Evolutionary conservation across 345 rosid species (phyloP).

Genomic region (Erucastrum elatum): DNA sequence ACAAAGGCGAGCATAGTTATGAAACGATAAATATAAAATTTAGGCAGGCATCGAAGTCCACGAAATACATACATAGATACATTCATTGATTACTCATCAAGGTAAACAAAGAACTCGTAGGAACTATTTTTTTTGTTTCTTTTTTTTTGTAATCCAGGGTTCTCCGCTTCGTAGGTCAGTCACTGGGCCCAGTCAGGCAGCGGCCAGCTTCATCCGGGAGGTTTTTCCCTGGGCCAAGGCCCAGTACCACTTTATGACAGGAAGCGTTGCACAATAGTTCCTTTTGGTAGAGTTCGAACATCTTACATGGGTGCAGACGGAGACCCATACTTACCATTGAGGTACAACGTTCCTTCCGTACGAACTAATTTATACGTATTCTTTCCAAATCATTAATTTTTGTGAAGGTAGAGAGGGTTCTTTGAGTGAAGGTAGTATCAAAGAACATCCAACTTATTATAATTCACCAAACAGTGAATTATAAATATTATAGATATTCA

Average conservation of each 20-base stretch:
- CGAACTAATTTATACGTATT: background rate
- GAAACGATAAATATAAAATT: background rate
- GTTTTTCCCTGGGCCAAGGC: too few species aligned
- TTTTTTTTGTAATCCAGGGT: too few species aligned
- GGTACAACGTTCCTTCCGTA: too few species aligned
- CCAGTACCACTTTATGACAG: too few species aligned
- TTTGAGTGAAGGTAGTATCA: background rate
- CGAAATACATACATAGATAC: background rate
- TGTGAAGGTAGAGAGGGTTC: background rate
- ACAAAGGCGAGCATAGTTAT: background rate
- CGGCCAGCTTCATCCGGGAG: too few species aligned
- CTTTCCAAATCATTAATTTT: background rate
- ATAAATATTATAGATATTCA: background rate
- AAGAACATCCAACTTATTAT: conserved; percentile 1
- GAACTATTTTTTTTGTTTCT: background rate
- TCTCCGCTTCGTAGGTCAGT: too few species aligned
- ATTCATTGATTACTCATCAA: background rate
- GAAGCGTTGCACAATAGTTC: too few species aligned
- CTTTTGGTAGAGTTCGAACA: too few species aligned
- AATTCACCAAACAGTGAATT: background rate
- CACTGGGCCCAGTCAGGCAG: too few species aligned
- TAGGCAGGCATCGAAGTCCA: background rate
- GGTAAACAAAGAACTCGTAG: background rate
- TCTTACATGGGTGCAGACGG: too few species aligned
- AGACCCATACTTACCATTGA: too few species aligned